phyloP scores from a whole-genome alignment of 73 alveolate genomes.

The Tetrahymena borealis region DNA sequence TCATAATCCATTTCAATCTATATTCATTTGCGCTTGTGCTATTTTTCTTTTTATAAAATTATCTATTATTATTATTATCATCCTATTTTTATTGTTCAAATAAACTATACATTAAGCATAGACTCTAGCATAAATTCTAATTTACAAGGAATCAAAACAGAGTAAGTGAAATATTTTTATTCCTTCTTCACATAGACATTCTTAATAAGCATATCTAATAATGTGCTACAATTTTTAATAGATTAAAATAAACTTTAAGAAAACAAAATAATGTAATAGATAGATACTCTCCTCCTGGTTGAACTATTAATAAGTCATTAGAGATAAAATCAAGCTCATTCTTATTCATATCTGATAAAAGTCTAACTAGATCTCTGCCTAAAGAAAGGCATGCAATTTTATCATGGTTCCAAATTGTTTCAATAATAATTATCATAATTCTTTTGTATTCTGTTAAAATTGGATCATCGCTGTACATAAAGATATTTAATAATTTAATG shows the following conservation, averaged over 20 bases:
- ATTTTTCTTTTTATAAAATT: background rate
- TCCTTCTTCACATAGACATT: background rate
- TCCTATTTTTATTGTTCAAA: too few species aligned
- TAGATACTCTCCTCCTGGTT: background rate
- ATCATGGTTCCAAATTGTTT: background rate
- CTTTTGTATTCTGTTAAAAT: background rate
- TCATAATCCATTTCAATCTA: background rate
- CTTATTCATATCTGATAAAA: background rate
- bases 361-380: background rate
- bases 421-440: background rate
- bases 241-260: background rate
- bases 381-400: background rate
- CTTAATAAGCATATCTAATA: background rate
- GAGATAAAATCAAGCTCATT: background rate
- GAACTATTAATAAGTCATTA: background rate
- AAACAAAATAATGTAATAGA: too few species aligned
- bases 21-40: background rate
- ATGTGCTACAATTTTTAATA: background rate
- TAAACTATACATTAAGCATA: background rate
- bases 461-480: background rate
- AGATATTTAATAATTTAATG: background rate
- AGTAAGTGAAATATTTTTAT: background rate
- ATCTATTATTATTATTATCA: background rate
- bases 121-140: background rate
- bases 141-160: background rate